Percentiles rank a stretch among this genome's conserved stretches.
phyloP scores from a whole-genome alignment of 805 yeast species.

The Wickerhamomyces alni region DNA sequence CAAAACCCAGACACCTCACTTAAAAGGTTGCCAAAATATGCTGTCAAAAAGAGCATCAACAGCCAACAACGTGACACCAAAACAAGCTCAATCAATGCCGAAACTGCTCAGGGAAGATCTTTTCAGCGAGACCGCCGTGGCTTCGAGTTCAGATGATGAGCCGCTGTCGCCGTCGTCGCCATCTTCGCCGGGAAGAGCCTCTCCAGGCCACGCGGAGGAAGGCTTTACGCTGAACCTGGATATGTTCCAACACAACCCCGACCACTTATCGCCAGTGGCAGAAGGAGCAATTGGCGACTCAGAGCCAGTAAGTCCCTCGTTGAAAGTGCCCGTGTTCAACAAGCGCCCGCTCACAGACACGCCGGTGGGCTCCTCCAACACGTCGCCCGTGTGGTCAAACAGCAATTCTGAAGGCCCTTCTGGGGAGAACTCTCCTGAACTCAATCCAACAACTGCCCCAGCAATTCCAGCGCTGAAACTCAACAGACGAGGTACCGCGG shows the following conservation, averaged over 20 bases:
- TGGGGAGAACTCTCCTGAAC: constrained; percentile 25
- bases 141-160: constrained; percentile 21
- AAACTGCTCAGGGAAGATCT: background rate
- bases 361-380: constrained; percentile 52
- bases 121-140: constrained; percentile 19
- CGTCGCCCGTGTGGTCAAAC: constrained; percentile 42
- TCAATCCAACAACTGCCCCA: constrained; percentile 2
- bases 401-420: constrained; percentile 23
- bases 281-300: no score
- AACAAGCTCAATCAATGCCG: background rate
- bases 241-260: no score
- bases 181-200: no score
- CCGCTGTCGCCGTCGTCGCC: no score
- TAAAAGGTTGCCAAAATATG: no score
- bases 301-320: no score
- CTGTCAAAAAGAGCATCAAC: no score
- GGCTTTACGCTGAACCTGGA: no score
- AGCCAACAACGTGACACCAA: no score
- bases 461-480: constrained; percentile 18
- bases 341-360: constrained; percentile 73
- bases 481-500: constrained; percentile 65
- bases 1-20: no score
- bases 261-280: no score
- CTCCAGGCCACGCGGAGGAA: no score
- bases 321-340: constrained; percentile 43